Conservation (phyloP, 2,329 filamentous ascomycete genomes). For the Orbilia quercus region DNA sequence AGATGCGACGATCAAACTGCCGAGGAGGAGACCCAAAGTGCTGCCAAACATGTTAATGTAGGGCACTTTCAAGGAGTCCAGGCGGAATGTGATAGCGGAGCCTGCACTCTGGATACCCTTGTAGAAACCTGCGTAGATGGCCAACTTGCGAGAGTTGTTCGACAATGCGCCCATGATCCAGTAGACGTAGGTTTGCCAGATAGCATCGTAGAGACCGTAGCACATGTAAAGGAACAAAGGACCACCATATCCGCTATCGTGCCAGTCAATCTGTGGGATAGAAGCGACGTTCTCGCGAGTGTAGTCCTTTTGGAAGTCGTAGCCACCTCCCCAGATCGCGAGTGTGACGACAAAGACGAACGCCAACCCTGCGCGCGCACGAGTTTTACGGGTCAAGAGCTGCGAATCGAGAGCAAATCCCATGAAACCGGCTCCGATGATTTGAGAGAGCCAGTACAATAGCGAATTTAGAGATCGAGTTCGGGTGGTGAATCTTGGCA, state of each 20-base stretch:
- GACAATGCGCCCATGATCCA: conserved; percentile 94
- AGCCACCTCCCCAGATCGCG: conserved; percentile 72
- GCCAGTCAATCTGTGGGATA: conserved; percentile 74
- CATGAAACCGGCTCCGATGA: conserved; percentile 68
- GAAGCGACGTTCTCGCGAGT: conserved; percentile 67
- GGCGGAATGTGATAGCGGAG: conserved; percentile 77
- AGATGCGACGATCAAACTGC: conserved; percentile 78
- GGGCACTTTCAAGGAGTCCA: conserved; percentile 72
- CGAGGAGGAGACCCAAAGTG: conserved; percentile 80
- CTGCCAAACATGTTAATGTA: conserved; percentile 79
- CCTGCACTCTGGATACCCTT: conserved; percentile 90
- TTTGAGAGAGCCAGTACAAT: conserved; percentile 70
- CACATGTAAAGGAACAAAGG: conserved; percentile 78
- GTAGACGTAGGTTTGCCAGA: conserved; percentile 90
- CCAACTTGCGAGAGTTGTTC: conserved; percentile 89
- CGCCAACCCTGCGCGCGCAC: conserved; percentile 66
- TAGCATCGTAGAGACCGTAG: conserved; percentile 77
- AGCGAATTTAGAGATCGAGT: conserved; percentile 69
- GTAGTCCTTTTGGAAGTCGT: conserved; percentile 72
- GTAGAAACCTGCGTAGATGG: conserved; percentile 91
- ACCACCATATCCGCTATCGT: conserved; percentile 73
- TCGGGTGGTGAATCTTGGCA: conserved; percentile 68
- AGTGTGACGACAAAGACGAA: conserved; percentile 67
- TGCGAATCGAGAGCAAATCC: conserved; percentile 66
- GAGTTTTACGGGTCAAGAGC: conserved; percentile 64